These are phyloP conservation scores for Ceratocystis smalleyi DNA, from an alignment of 2,329 filamentous ascomycete species.

Conservation along the genomic window DNA sequence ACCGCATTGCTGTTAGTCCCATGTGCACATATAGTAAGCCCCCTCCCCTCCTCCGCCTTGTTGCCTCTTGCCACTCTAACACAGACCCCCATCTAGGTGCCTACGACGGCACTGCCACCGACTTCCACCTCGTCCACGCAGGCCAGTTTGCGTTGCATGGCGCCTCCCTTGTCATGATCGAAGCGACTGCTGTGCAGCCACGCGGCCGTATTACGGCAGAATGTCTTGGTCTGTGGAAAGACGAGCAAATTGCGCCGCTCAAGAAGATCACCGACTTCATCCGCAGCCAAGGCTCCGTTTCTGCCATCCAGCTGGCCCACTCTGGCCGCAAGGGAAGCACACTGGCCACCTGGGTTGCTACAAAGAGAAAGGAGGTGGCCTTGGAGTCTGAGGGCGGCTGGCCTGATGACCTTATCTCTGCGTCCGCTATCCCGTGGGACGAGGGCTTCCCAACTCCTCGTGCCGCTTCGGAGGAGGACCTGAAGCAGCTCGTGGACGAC, in stretches of 20 bases:
- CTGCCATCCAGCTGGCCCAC: conserved; percentile 68
- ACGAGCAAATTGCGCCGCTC: conserved; percentile 61
- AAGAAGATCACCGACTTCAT: conserved; percentile 59
- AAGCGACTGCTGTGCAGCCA: conserved; percentile 60
- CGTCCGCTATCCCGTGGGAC: conserved; percentile 42
- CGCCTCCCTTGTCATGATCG: conserved; percentile 56
- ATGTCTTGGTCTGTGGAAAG: conserved; percentile 68
- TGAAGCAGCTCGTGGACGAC: conserved; percentile 45
- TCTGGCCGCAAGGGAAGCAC: conserved; percentile 56
- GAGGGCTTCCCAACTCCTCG: conserved; percentile 45
- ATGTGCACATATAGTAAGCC: conserved; percentile 34
- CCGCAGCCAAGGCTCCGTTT: conserved; percentile 61
- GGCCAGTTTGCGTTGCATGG: conserved; percentile 65
- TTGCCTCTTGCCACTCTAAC: not conserved
- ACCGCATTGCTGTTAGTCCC: conserved; percentile 43
- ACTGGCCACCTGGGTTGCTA: conserved; percentile 46
- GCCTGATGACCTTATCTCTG: conserved; percentile 39
- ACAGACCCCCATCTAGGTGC: conserved; percentile 28
- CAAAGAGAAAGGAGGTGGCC: conserved; percentile 37
- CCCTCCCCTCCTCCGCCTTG: not conserved
- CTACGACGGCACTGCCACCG: conserved; percentile 51
- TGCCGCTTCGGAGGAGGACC: conserved; percentile 53
- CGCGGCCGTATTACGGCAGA: conserved; percentile 73
- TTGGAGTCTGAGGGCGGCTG: conserved; percentile 38
- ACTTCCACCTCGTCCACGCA: conserved; percentile 71